Conservation (phyloP, 2,329 filamentous ascomycete species). For the Fusarium albosuccineum region DNA sequence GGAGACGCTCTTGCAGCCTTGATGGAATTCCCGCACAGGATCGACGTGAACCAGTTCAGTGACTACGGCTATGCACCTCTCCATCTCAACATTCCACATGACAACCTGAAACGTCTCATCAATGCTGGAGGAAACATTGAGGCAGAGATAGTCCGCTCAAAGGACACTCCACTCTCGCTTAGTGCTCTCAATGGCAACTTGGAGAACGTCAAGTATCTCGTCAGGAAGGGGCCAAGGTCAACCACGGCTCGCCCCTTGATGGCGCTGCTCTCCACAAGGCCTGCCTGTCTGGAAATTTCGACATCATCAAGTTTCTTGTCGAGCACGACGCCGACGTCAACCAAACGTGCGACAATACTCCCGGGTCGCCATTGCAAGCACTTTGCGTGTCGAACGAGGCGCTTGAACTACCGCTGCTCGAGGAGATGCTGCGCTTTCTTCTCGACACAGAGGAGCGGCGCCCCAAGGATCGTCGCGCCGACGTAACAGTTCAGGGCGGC, state of each 20-base stretch:
- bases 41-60: not conserved
- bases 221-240: not conserved
- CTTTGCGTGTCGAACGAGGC: not conserved
- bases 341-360: fast-evolving
- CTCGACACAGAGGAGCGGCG: not conserved
- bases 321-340: slow-evolving; percentile 7
- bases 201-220: not conserved
- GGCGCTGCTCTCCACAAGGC: not conserved
- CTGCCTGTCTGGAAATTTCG: not conserved
- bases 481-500: not conserved
- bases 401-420: not conserved
- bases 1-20: not conserved
- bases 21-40: not conserved
- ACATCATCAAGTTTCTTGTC: slow-evolving; percentile 2
- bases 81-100: not conserved
- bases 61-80: fast-evolving
- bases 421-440: slow-evolving; percentile 9
- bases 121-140: slow-evolving; percentile 7
- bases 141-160: fast-evolving
- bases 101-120: not conserved
- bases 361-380: not conserved
- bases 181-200: not conserved
- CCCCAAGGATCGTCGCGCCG: not conserved
- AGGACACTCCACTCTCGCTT: not conserved
- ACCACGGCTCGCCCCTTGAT: not conserved